Conservation (phyloP, 139 green algal genomes). For the Tetraselmis striata region DNA sequence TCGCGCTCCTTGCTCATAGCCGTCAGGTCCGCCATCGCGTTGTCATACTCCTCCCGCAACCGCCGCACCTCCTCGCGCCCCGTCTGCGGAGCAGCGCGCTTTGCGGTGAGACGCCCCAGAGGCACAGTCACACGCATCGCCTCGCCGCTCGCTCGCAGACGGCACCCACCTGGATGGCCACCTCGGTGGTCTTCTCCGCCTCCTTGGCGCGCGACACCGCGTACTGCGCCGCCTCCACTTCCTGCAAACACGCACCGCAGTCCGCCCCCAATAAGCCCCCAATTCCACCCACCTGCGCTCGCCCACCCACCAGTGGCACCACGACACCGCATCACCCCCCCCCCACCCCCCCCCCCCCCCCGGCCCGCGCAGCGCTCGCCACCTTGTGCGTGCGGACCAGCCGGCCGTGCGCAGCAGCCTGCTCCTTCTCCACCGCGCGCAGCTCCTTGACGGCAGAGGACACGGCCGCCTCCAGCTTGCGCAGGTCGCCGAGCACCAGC, state of each 20-base stretch:
- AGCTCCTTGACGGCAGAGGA: slow-evolving; percentile 15
- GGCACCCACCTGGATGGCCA: no score
- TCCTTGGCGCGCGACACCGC: slow-evolving; percentile 17
- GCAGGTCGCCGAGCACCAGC: neutral
- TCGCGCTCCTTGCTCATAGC: slow-evolving; percentile 6
- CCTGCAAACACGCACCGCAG: slow-evolving; percentile 13
- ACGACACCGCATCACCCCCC: neutral
- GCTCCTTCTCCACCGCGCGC: slow-evolving; percentile 20
- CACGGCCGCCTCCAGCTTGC: neutral
- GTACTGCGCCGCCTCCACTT: slow-evolving; percentile 23
- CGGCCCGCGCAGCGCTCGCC: neutral
- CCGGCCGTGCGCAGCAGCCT: slow-evolving; percentile 14
- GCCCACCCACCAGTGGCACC: no score
- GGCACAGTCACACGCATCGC: neutral
- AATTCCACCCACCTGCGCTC: no score
- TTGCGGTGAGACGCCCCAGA: neutral
- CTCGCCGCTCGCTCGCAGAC: no score
- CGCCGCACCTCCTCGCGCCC: slow-evolving; percentile 16
- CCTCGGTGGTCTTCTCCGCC: slow-evolving; percentile 19
- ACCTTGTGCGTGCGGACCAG: slow-evolving; percentile 2
- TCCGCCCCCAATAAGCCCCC: no score
- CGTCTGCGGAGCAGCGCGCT: neutral
- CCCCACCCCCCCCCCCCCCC: no score
- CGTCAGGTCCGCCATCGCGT: slow-evolving; percentile 17
- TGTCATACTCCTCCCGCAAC: slow-evolving; percentile 20